These are phyloP conservation scores for Spirogloea muscicola DNA, from an alignment of 139 green algal genomes.

Conservation along the genomic window DNA sequence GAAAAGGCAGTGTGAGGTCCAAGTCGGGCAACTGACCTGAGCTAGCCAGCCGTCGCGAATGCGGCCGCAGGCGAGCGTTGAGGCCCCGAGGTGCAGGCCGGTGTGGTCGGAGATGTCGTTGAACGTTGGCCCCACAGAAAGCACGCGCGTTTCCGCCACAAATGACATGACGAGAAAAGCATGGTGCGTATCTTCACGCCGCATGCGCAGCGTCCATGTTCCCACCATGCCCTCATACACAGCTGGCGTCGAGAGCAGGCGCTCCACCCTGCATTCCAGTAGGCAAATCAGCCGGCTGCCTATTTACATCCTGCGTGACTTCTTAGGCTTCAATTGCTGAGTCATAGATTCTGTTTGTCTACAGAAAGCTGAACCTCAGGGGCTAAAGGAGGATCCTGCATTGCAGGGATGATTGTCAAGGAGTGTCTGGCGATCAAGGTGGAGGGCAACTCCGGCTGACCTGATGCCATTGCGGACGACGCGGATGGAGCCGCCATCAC, in stretches of 20 bases:
- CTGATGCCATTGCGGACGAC: conserved; percentile 28
- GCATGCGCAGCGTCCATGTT: conserved; percentile 30
- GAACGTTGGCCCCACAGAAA: conserved; percentile 33
- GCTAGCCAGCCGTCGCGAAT: conserved; percentile 24
- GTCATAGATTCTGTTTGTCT: too few relatives aligned
- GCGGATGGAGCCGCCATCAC: conserved; percentile 6
- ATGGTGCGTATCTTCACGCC: conserved; percentile 17
- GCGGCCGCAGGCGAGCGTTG: conserved; percentile 27
- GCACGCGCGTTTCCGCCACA: conserved; percentile 37
- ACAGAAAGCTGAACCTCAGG: too few relatives aligned
- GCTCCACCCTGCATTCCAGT: too few relatives aligned
- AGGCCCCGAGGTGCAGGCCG: conserved; percentile 9
- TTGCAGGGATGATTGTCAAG: too few relatives aligned
- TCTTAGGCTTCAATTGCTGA: too few relatives aligned
- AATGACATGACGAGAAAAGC: conserved; percentile 50
- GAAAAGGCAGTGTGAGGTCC: too few relatives aligned
- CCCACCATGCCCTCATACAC: conserved; percentile 33
- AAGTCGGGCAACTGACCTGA: conserved; percentile 35
- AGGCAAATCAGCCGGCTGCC: too few relatives aligned
- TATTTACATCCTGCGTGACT: too few relatives aligned
- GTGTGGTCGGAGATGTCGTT: conserved; percentile 30
- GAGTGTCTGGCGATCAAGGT: too few relatives aligned
- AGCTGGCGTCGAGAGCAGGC: conserved; percentile 8
- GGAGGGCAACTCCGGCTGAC: too few relatives aligned
- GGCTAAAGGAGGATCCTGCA: too few relatives aligned